Evolutionary conservation across 2,329 filamentous ascomycete genomes (phyloP).

Genomic region (Fusarium robinianum): DNA sequence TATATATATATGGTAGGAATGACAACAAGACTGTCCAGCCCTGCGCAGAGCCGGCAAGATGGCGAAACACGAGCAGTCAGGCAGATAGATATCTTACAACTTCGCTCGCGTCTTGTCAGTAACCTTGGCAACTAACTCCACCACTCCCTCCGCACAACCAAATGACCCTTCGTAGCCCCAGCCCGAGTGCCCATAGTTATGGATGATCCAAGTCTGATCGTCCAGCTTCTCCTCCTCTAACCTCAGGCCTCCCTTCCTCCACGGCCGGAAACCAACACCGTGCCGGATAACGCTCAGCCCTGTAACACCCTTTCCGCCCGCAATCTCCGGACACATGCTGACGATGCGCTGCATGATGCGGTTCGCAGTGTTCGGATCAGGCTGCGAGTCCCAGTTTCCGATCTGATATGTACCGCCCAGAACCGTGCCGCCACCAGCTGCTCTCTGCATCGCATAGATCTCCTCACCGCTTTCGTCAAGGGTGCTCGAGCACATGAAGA

Average conservation of each 20-base stretch:
- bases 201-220: slow-evolving; percentile 54
- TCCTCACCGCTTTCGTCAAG: slow-evolving; percentile 72
- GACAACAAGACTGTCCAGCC: too few relatives aligned
- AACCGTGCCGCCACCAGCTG: slow-evolving; percentile 72
- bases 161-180: slow-evolving; percentile 65
- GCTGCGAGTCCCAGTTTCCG: slow-evolving; percentile 72
- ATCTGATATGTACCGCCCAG: slow-evolving; percentile 77
- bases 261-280: slow-evolving; percentile 74
- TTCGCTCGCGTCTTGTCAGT: slow-evolving; percentile 1
- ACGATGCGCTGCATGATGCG: slow-evolving; percentile 76
- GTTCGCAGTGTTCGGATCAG: slow-evolving; percentile 71
- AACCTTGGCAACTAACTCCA: slow-evolving; percentile 18
- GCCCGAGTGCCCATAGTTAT: slow-evolving; percentile 72
- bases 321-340: slow-evolving; percentile 63
- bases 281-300: slow-evolving; percentile 75
- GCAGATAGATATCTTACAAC: too few relatives aligned
- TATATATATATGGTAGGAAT: too few relatives aligned
- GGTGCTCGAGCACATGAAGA: slow-evolving; percentile 67
- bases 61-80: too few relatives aligned
- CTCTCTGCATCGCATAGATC: slow-evolving; percentile 76
- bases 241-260: slow-evolving; percentile 69
- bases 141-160: slow-evolving; percentile 19
- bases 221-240: slow-evolving; percentile 63
- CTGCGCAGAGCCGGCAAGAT: too few relatives aligned
- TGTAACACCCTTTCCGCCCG: slow-evolving; percentile 65